phyloP scores from a whole-genome alignment of 805 yeast species.

The Spathaspora passalidarum region DNA sequence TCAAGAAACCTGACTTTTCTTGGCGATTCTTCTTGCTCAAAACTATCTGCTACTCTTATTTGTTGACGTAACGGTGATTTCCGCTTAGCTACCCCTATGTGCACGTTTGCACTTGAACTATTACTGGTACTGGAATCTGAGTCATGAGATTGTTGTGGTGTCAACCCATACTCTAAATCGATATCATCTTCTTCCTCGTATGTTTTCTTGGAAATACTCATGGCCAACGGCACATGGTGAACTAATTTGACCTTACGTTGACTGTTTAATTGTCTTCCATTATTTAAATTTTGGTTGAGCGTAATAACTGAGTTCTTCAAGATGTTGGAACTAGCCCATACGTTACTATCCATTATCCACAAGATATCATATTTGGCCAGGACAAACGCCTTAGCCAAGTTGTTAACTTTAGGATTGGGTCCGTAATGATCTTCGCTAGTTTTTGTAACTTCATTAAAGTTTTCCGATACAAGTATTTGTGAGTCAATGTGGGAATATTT shows the following conservation, averaged over 20 bases:
- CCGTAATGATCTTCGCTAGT: conserved; percentile 55
- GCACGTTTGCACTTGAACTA: not conserved
- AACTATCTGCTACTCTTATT: not conserved
- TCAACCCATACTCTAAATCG: conserved; percentile 13
- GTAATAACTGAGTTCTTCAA: conserved; percentile 61
- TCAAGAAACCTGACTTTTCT: conserved; percentile 14
- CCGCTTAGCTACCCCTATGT: not conserved
- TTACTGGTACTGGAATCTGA: conserved; percentile 2
- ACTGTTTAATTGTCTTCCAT: conserved; percentile 36
- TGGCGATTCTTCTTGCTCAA: not conserved
- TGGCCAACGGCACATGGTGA: conserved; percentile 78
- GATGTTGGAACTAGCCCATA: conserved; percentile 68
- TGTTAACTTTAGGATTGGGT: conserved; percentile 87
- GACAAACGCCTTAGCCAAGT: conserved; percentile 75
- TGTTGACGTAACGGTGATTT: not conserved
- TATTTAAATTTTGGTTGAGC: conserved; percentile 46
- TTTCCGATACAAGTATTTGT: conserved; percentile 44
- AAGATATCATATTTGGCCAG: conserved; percentile 67
- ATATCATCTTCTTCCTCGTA: not conserved
- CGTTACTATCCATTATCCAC: conserved; percentile 87
- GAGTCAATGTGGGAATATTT: conserved; percentile 59
- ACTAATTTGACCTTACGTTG: conserved; percentile 57
- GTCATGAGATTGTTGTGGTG: conserved; percentile 14
- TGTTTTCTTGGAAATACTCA: conserved; percentile 25
- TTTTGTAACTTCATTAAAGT: conserved; percentile 12